A percentile compares a stretch with the other conserved stretches of the same genome.
These are phyloP conservation scores for Orbilia quercus DNA, from an alignment of 2,329 filamentous ascomycete species.

Conservation along the genomic window DNA sequence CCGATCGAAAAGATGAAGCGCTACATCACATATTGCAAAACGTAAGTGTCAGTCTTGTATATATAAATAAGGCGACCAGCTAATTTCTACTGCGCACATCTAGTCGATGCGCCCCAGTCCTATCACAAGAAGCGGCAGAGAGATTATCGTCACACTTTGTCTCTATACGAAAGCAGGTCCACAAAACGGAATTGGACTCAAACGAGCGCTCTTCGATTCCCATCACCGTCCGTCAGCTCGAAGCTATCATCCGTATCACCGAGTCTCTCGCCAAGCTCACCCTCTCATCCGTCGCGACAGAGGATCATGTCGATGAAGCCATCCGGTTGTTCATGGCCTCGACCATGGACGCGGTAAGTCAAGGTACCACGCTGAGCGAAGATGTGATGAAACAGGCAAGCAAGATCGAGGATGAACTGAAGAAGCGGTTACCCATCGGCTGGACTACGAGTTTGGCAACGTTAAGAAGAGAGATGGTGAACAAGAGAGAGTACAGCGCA, in stretches of 20 bases:
- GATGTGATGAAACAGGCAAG: slow-evolving; percentile 90
- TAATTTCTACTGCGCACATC: slow-evolving; percentile 60
- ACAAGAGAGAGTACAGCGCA: slow-evolving; percentile 89
- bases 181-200: slow-evolving; percentile 87
- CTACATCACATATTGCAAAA: slow-evolving; percentile 96
- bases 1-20: slow-evolving; percentile 96
- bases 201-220: slow-evolving; percentile 93
- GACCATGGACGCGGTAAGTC: slow-evolving; percentile 97
- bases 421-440: slow-evolving; percentile 87
- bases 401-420: slow-evolving; percentile 88
- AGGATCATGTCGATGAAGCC: slow-evolving; percentile 94
- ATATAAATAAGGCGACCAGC: slow-evolving; percentile 34
- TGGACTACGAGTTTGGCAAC: slow-evolving; percentile 93
- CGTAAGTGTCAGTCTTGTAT: slow-evolving; percentile 69
- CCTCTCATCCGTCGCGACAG: slow-evolving; percentile 84
- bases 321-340: slow-evolving; percentile 95
- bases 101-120: slow-evolving; percentile 88
- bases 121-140: slow-evolving; percentile 90
- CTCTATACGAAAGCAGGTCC: slow-evolving; percentile 92
- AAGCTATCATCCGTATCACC: slow-evolving; percentile 96
- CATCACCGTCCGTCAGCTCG: slow-evolving; percentile 95
- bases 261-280: slow-evolving; percentile 93
- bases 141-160: slow-evolving; percentile 98
- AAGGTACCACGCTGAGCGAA: slow-evolving; percentile 83
- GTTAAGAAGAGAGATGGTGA: slow-evolving; percentile 87